phyloP scores from a whole-genome alignment of 805 yeast genomes.

The Spathaspora boniae region DNA sequence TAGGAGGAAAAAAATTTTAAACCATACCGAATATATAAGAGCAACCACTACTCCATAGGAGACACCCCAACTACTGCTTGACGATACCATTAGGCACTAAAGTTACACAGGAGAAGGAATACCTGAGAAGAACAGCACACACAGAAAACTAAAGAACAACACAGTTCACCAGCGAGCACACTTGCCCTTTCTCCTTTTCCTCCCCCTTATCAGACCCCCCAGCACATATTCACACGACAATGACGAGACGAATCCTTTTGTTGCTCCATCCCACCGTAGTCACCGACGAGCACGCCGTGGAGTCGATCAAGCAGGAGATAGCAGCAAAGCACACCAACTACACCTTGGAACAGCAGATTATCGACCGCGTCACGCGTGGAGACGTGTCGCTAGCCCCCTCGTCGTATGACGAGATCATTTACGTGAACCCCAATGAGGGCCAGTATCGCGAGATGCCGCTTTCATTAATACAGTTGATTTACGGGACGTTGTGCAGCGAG shows the following conservation, averaged over 20 bases:
- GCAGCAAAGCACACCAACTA: slow-evolving; percentile 21
- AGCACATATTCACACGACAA: slow-evolving; percentile 2
- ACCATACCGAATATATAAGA: too few relatives aligned
- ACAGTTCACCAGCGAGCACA: too few relatives aligned
- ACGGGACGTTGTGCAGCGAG: slow-evolving; percentile 33
- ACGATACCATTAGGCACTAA: too few relatives aligned
- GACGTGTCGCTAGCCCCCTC: slow-evolving; percentile 35
- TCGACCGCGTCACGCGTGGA: slow-evolving; percentile 54
- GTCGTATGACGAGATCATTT: slow-evolving; percentile 44
- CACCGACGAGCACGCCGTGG: slow-evolving; percentile 49
- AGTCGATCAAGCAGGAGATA: slow-evolving; percentile 32
- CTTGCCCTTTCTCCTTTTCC: too few relatives aligned
- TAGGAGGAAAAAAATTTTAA: too few relatives aligned
- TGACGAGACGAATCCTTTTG: slow-evolving; percentile 31
- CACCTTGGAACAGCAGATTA: slow-evolving; percentile 46
- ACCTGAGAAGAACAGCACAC: too few relatives aligned
- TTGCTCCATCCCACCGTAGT: slow-evolving; percentile 68
- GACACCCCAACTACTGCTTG: too few relatives aligned
- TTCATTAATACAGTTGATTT: slow-evolving; percentile 34
- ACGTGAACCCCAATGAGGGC: slow-evolving; percentile 51
- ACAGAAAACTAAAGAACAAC: too few relatives aligned
- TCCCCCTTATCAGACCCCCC: not conserved
- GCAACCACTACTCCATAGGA: too few relatives aligned
- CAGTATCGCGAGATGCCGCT: slow-evolving; percentile 46
- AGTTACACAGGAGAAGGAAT: too few relatives aligned